Conservation (phyloP, 1,284 basidiomycete genomes). For the Ceratobasidium sp. region DNA sequence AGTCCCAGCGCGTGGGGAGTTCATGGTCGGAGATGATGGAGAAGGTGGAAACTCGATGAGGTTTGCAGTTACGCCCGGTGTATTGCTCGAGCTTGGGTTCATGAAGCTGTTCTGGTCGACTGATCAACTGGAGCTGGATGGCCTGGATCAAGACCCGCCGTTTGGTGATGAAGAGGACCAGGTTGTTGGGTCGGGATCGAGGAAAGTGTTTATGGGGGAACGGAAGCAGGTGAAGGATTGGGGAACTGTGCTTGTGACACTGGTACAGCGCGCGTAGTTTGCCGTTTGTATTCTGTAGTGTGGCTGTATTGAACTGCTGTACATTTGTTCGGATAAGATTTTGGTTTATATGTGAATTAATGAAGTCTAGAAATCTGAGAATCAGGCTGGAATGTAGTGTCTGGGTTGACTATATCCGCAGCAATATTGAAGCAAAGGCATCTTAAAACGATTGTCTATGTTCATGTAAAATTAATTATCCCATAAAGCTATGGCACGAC, state of each 20-base stretch:
- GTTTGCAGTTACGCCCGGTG: constrained; percentile 9
- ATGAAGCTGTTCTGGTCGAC: constrained; percentile 41
- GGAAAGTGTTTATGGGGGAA: constrained; percentile 1
- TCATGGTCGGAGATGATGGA: constrained; percentile 11
- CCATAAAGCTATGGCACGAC: too few relatives aligned
- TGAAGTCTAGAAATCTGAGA: too few relatives aligned
- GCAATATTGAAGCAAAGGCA: too few relatives aligned
- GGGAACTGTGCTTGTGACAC: constrained; percentile 24
- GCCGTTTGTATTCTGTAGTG: too few relatives aligned
- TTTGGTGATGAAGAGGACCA: constrained; percentile 17
- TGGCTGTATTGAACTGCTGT: too few relatives aligned
- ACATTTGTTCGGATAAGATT: background rate
- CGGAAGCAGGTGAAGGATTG: background rate
- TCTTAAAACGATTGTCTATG: too few relatives aligned
- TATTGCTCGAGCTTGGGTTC: constrained; percentile 7
- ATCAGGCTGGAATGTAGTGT: too few relatives aligned
- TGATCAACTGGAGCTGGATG: constrained; percentile 23
- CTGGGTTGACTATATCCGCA: too few relatives aligned
- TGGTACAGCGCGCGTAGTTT: constrained; percentile 25
- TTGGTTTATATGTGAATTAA: too few relatives aligned
- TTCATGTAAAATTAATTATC: too few relatives aligned
- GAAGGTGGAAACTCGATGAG: constrained; percentile 10
- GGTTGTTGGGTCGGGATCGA: background rate
- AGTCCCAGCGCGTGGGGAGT: background rate
- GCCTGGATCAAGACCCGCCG: constrained; percentile 3